Evolutionary conservation across 2,329 filamentous ascomycete genomes (phyloP).

Genomic region (Dothideomycetes sp.): DNA sequence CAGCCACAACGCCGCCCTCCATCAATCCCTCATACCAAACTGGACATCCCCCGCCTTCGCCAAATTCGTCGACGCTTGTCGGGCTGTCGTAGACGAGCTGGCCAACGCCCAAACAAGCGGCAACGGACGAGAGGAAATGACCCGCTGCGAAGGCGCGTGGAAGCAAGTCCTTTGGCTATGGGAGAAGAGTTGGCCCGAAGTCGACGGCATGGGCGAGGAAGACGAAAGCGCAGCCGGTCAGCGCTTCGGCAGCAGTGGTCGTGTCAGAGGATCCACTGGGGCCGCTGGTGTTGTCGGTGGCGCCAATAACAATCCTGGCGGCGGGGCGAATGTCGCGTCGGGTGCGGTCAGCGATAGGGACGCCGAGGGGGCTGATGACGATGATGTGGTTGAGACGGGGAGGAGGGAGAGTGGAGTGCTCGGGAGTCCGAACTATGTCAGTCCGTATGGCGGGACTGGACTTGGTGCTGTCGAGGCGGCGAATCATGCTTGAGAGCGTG

Average conservation of each 20-base stretch:
- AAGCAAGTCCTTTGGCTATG: slow-evolving; percentile 37
- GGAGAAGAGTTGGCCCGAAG: slow-evolving; percentile 38
- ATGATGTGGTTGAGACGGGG: slow-evolving; percentile 1
- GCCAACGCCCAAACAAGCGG: slow-evolving; percentile 35
- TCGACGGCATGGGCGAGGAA: slow-evolving; percentile 38
- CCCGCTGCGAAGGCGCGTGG: slow-evolving; percentile 35
- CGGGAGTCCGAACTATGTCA: slow-evolving; percentile 5
- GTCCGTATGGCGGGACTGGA: slow-evolving; percentile 14
- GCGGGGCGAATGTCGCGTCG: too few relatives aligned
- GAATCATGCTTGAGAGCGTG: slow-evolving; percentile 7
- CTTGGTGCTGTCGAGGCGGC: slow-evolving; percentile 13
- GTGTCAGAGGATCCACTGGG: not conserved
- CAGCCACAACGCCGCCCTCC: slow-evolving; percentile 35
- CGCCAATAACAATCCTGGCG: not conserved
- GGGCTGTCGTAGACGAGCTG: slow-evolving; percentile 37
- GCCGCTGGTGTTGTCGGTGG: slow-evolving; percentile 1
- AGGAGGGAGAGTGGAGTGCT: slow-evolving; percentile 6
- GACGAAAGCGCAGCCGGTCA: slow-evolving; percentile 20
- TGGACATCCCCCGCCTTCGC: slow-evolving; percentile 39
- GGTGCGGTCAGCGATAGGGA: not conserved
- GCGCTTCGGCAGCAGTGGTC: slow-evolving; percentile 6
- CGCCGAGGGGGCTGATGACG: slow-evolving; percentile 1
- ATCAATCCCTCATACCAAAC: slow-evolving; percentile 39
- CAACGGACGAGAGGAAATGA: slow-evolving; percentile 37
- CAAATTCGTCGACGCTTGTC: slow-evolving; percentile 39